Percentiles rank a stretch among this genome's conserved stretches.
phyloP scores from a whole-genome alignment of 2,329 filamentous ascomycete genomes.

The Trichoderma citrinoviride region DNA sequence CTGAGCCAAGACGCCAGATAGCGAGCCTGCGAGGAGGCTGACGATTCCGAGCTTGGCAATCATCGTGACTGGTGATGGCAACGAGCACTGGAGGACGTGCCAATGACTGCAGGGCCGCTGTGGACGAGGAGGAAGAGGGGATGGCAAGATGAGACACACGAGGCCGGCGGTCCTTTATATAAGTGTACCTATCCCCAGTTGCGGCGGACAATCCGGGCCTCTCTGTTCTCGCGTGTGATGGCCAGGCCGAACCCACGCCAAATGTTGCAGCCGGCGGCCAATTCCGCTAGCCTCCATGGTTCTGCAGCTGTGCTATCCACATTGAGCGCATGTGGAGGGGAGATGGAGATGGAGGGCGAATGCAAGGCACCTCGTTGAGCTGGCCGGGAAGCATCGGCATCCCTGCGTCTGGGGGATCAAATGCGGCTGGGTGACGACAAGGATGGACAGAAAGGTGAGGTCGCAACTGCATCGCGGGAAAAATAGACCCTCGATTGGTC shows the following conservation, averaged over 20 bases:
- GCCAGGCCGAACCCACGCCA: not conserved
- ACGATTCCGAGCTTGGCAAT: constrained; percentile 39
- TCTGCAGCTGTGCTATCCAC: not conserved
- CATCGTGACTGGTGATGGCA: constrained; percentile 26
- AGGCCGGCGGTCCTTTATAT: not conserved
- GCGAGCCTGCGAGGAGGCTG: constrained; percentile 36
- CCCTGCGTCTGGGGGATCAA: not conserved
- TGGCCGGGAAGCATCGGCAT: not conserved
- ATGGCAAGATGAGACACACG: not conserved
- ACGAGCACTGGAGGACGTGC: not conserved
- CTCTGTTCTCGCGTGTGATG: not conserved
- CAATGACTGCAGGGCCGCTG: not conserved
- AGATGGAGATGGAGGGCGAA: not conserved
- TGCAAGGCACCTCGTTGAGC: constrained; percentile 8
- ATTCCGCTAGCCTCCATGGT: not conserved
- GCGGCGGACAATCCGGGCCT: not conserved
- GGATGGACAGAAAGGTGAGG: not conserved
- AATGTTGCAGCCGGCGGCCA: not conserved
- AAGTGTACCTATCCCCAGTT: not conserved
- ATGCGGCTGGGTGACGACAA: not conserved
- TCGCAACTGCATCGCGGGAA: not conserved
- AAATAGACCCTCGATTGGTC: not conserved
- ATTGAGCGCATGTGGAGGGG: not conserved
- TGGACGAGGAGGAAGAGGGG: too few species aligned
- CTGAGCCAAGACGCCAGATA: constrained; percentile 49